Evolutionary conservation across 768 basidiomycete genomes (phyloP).

Genomic region (Tubosaeta sp.): DNA sequence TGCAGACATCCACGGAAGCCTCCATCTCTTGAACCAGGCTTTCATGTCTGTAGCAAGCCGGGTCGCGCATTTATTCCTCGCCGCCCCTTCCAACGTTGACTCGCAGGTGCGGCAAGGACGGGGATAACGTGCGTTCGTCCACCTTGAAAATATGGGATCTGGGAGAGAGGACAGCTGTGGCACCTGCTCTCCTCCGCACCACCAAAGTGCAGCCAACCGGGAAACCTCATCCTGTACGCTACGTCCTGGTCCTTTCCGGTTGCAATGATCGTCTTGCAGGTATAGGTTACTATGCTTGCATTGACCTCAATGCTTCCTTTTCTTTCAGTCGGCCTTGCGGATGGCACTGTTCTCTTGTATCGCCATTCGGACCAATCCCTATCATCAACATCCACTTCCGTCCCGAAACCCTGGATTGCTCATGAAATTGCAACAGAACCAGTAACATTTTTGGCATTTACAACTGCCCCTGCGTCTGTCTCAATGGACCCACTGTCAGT

Average conservation of each 20-base stretch:
- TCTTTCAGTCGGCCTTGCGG: constrained; percentile 89
- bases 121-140: constrained; percentile 60
- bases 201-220: constrained; percentile 72
- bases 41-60: constrained; percentile 71
- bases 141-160: constrained; percentile 90
- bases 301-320: constrained; percentile 74
- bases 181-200: constrained; percentile 65
- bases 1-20: constrained; percentile 81
- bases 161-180: constrained; percentile 51
- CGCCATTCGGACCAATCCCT: constrained; percentile 90
- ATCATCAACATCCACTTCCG: constrained; percentile 62
- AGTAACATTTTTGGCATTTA: constrained; percentile 89
- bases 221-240: constrained; percentile 70
- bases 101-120: constrained; percentile 56
- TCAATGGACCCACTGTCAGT: constrained; percentile 23
- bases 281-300: constrained; percentile 72
- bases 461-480: constrained; percentile 31
- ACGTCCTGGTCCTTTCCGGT: background rate
- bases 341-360: constrained; percentile 89
- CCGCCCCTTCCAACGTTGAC: constrained; percentile 9
- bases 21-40: constrained; percentile 70
- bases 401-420: constrained; percentile 81
- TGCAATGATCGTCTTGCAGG: background rate
- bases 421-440: constrained; percentile 86
- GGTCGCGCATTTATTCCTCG: constrained; percentile 54